A percentile compares a stretch with the other conserved stretches of the same genome.
Conservation (phyloP, 495 filamentous ascomycete genomes). For the Penicillium manginii region DNA sequence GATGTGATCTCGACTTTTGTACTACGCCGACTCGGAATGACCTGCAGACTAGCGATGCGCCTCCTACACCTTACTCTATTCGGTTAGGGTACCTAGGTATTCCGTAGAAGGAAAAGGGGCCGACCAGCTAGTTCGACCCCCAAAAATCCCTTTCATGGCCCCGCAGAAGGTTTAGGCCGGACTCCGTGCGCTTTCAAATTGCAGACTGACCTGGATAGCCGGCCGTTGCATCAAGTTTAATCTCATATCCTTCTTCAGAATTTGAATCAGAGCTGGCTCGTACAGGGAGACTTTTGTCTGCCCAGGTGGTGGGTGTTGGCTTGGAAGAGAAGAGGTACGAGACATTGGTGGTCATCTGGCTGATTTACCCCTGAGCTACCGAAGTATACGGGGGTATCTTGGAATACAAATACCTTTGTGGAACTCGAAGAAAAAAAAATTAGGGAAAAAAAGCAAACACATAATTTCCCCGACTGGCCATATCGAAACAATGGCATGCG, state of each 20-base stretch:
- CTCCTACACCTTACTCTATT: neutral
- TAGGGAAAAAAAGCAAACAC: neutral
- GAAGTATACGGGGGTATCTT: neutral
- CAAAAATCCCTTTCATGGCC: neutral
- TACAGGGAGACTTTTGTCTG: too few relatives aligned
- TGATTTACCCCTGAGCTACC: conserved; percentile 1
- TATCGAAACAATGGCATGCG: neutral
- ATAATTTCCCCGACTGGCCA: neutral
- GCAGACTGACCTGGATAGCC: neutral
- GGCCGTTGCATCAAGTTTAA: neutral
- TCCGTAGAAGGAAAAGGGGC: too few relatives aligned
- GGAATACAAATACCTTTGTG: neutral
- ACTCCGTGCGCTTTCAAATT: neutral
- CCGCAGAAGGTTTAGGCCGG: neutral
- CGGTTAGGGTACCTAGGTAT: neutral
- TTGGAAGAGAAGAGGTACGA: neutral
- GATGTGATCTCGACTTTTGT: neutral
- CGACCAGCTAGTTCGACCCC: neutral
- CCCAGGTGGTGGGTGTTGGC: neutral
- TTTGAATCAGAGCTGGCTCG: neutral
- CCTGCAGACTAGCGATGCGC: neutral
- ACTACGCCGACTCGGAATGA: neutral
- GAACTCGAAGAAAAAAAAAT: neutral
- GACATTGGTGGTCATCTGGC: neutral
- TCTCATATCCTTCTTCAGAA: neutral